Conservation (phyloP, 2,329 filamentous ascomycete species). For the Ceratocystis huliohia region DNA sequence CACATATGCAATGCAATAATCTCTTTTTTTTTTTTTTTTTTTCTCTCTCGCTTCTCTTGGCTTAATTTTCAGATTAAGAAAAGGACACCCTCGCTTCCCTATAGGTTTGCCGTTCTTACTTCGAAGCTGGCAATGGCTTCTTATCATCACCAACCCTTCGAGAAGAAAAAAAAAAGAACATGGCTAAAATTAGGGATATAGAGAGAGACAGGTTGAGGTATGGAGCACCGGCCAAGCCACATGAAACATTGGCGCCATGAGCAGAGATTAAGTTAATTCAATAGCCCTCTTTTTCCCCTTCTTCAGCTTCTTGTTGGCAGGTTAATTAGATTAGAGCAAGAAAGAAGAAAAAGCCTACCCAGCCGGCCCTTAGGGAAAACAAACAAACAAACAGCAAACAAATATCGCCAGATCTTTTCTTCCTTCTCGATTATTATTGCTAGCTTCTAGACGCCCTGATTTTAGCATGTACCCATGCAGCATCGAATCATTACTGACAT, state of each 20-base stretch:
- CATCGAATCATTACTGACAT: neutral
- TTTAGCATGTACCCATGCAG: neutral
- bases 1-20: neutral
- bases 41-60: neutral
- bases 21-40: neutral
- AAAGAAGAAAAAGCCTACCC: neutral
- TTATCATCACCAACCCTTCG: neutral
- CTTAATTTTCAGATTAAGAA: neutral
- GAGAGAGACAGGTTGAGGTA: neutral
- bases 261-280: slow-evolving; percentile 1
- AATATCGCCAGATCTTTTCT: neutral
- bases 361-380: neutral
- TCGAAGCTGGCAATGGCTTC: neutral
- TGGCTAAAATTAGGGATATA: neutral
- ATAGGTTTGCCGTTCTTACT: neutral
- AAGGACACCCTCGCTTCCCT: neutral
- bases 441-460: neutral
- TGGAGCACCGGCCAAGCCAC: slow-evolving; percentile 16
- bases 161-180: neutral
- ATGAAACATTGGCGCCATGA: slow-evolving; percentile 17
- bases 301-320: neutral
- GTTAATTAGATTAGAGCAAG: neutral
- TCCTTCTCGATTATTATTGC: neutral
- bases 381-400: slow-evolving; percentile 3
- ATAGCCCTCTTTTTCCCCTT: neutral